These are phyloP conservation scores for Symbiodinium pilosum DNA, from an alignment of 73 alveolate species.

Conservation along the genomic window DNA sequence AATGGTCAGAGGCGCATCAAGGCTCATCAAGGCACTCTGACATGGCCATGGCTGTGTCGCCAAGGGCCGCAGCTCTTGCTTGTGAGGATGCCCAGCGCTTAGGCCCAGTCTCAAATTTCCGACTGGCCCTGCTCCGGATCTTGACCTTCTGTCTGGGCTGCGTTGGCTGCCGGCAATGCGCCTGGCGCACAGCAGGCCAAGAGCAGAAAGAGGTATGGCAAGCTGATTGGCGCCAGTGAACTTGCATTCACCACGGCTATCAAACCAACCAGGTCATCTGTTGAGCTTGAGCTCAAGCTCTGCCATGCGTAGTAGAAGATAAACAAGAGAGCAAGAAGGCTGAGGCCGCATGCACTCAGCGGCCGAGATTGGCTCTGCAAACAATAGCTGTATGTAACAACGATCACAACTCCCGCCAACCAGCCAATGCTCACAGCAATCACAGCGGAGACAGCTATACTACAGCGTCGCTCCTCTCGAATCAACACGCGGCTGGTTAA, in stretches of 20 bases:
- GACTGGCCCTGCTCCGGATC: conserved; percentile 4
- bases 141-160: neutral
- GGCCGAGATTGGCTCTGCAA: neutral
- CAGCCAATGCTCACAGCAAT: neutral
- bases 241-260: neutral
- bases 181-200: neutral
- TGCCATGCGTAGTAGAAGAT: neutral
- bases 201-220: neutral
- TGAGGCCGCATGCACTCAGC: neutral
- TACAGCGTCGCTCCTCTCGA: neutral
- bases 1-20: too few relatives aligned
- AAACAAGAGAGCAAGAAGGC: neutral
- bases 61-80: too few relatives aligned
- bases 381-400: neutral
- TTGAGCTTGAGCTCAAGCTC: neutral
- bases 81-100: too few relatives aligned
- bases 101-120: neutral
- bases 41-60: too few relatives aligned
- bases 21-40: too few relatives aligned
- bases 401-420: neutral
- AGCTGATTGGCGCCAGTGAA: neutral
- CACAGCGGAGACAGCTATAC: neutral
- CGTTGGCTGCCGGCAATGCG: neutral
- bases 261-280: neutral
- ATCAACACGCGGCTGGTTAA: neutral